phyloP scores from a whole-genome alignment of 371 early-diverging fungal genomes.

The Mortierella polycephala region DNA sequence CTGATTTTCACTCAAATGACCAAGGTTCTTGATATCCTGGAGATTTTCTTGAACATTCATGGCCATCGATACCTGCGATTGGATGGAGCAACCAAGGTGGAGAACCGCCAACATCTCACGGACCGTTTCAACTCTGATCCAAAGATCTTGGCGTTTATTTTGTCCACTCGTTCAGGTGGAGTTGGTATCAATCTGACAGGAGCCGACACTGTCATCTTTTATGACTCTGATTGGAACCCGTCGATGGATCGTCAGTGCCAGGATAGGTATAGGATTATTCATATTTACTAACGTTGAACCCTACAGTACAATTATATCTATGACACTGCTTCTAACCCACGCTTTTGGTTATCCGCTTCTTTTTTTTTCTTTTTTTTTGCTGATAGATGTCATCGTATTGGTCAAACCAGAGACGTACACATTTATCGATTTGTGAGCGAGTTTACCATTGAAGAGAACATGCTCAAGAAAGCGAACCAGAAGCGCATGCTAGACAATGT shows the following conservation, averaged over 20 bases:
- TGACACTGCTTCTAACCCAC: too few species aligned
- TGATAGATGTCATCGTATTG: conserved; percentile 94
- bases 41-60: conserved; percentile 92
- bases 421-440: conserved; percentile 92
- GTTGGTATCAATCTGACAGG: conserved; percentile 98
- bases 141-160: conserved; percentile 86
- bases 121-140: conserved; percentile 90
- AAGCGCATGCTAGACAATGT: conserved; percentile 90
- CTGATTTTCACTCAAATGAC: conserved; percentile 99
- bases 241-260: conserved; percentile 81
- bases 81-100: conserved; percentile 89
- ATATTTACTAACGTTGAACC: too few species aligned
- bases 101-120: conserved; percentile 85
- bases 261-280: conserved; percentile 48
- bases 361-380: conserved; percentile 4
- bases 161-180: conserved; percentile 95
- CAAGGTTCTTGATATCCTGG: conserved; percentile 94
- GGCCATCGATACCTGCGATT: conserved; percentile 88
- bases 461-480: conserved; percentile 84
- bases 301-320: too few species aligned
- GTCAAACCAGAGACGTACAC: conserved; percentile 92
- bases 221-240: conserved; percentile 98
- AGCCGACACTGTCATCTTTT: conserved; percentile 96
- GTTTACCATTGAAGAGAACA: conserved; percentile 91
- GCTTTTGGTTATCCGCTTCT: conserved; percentile 55